These are phyloP conservation scores for Trametes cingulata DNA, from an alignment of 768 basidiomycete species.

Conservation along the genomic window DNA sequence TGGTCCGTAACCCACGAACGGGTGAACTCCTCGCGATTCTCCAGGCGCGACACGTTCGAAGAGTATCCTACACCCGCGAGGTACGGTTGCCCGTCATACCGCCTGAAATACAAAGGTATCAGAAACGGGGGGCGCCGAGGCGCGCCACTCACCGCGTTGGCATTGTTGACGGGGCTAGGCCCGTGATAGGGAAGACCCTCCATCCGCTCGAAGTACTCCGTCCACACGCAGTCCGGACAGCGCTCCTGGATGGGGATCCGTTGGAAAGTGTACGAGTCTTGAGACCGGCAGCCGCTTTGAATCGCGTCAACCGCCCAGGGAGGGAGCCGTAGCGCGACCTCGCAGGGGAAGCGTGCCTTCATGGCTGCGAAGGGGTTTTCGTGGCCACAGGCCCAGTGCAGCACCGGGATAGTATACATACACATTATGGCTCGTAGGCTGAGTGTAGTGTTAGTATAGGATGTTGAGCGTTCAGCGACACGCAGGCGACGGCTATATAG, in stretches of 20 bases:
- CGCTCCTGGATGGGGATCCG: neutral
- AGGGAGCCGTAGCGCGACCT: neutral
- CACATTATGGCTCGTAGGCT: neutral
- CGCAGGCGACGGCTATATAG: too few relatives aligned
- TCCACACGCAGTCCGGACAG: neutral
- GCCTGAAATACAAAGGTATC: neutral
- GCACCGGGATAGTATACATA: neutral
- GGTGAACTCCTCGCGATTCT: too few relatives aligned
- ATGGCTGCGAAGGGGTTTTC: neutral
- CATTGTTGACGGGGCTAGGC: too few relatives aligned
- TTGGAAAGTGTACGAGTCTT: neutral
- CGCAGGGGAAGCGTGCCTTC: neutral
- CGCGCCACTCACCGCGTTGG: neutral
- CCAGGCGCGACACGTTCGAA: too few relatives aligned
- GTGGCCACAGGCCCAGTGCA: constrained; percentile 2
- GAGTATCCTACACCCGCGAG: too few relatives aligned
- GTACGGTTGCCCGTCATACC: neutral
- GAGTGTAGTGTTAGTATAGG: too few relatives aligned
- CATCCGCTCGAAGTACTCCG: neutral
- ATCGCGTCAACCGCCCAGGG: too few relatives aligned
- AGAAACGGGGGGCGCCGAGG: neutral
- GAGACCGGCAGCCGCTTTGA: too few relatives aligned
- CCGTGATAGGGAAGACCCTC: neutral
- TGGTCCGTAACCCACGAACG: too few relatives aligned
- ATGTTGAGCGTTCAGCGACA: neutral